phyloP scores from a whole-genome alignment of 2,329 filamentous ascomycete genomes.

The Paecilomyces dactylethromorphus region DNA sequence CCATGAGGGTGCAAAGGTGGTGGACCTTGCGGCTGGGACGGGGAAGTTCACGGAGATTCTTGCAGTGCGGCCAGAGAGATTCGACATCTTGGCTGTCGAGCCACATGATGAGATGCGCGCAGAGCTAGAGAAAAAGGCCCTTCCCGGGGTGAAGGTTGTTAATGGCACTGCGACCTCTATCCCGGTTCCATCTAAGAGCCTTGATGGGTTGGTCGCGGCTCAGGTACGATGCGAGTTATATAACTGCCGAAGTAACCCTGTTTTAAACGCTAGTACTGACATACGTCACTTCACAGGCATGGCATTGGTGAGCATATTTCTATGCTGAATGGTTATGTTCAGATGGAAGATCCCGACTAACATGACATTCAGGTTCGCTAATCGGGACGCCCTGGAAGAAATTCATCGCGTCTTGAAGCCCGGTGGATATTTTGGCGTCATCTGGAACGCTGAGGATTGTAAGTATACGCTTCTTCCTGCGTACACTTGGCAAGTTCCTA shows the following conservation, averaged over 20 bases:
- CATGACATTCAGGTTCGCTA: constrained; percentile 56
- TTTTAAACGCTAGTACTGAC: not conserved
- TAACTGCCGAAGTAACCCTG: not conserved
- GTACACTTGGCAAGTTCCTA: not conserved
- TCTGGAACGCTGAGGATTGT: constrained; percentile 73
- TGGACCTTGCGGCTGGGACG: constrained; percentile 63
- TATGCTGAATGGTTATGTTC: not conserved
- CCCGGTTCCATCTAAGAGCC: constrained; percentile 50
- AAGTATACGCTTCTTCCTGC: constrained; percentile 18
- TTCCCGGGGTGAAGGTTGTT: constrained; percentile 49
- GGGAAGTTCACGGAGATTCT: constrained; percentile 65
- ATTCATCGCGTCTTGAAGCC: constrained; percentile 62
- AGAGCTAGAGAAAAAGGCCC: constrained; percentile 52
- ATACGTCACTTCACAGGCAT: constrained; percentile 21
- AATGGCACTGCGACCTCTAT: constrained; percentile 56
- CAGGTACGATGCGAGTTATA: no score
- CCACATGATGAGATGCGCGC: constrained; percentile 61
- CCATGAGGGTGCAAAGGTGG: constrained; percentile 41
- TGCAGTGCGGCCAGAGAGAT: constrained; percentile 52
- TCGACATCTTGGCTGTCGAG: constrained; percentile 56
- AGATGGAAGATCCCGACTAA: not conserved
- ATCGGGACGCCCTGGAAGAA: constrained; percentile 53
- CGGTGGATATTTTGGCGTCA: constrained; percentile 55
- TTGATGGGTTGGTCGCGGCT: constrained; percentile 60
- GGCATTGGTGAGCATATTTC: constrained; percentile 45